phyloP scores from a whole-genome alignment of 345 rosid species.

The Hirschfeldia incana region DNA sequence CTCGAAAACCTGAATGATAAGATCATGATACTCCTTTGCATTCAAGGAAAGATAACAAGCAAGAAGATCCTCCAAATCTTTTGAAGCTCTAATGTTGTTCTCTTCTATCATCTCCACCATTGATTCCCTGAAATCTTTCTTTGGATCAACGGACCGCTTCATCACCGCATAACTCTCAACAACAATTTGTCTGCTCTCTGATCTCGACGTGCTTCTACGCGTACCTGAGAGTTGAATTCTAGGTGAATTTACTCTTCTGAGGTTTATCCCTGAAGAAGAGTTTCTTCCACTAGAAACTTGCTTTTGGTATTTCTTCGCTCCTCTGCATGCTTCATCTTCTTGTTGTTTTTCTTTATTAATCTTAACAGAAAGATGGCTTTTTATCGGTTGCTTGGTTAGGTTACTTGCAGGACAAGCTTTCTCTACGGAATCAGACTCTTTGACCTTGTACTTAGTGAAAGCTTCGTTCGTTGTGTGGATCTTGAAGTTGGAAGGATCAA shows the following conservation, averaged over 20 bases:
- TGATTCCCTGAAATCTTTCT: constrained; percentile 78
- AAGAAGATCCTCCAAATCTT: constrained; percentile 86
- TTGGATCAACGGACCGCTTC: constrained; percentile 74
- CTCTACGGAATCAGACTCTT: constrained; percentile 24
- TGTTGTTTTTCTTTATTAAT: constrained; percentile 20
- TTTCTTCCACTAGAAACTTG: constrained; percentile 40
- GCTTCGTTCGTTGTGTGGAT: constrained; percentile 37
- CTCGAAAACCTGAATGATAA: constrained; percentile 74
- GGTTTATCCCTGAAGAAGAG: constrained; percentile 48
- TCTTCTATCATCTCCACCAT: constrained; percentile 92
- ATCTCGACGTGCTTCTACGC: constrained; percentile 43
- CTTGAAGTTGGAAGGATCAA: constrained; percentile 51
- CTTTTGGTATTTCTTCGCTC: constrained; percentile 14
- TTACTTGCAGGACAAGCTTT: constrained; percentile 36
- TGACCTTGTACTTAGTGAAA: constrained; percentile 33
- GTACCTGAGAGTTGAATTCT: constrained; percentile 41
- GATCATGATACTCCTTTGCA: constrained; percentile 62
- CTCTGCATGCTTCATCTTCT: background rate
- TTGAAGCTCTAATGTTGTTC: constrained; percentile 59
- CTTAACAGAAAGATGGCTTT: constrained; percentile 21
- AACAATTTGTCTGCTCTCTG: constrained; percentile 39
- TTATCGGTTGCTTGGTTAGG: background rate
- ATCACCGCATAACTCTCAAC: constrained; percentile 61
- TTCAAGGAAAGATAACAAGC: constrained; percentile 81
- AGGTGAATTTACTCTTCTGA: constrained; percentile 62